Conservation (phyloP, 768 basidiomycete genomes). For the Pleurotus cornucopiae region DNA sequence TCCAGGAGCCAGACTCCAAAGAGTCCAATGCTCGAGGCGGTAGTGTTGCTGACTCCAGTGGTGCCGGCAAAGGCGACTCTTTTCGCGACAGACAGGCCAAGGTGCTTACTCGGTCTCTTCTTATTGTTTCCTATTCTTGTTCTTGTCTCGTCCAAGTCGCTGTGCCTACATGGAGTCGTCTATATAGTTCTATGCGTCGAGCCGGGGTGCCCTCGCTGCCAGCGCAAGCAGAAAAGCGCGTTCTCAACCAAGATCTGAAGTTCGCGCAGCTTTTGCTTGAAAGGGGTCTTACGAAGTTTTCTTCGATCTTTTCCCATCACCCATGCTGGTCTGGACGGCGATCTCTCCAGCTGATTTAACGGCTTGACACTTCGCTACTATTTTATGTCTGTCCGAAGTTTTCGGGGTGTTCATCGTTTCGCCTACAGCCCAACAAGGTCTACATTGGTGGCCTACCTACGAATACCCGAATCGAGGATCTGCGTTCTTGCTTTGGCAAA, state of each 20-base stretch:
- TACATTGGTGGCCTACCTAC: conserved; percentile 89
- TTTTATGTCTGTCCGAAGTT: conserved; percentile 35
- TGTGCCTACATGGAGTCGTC: no score
- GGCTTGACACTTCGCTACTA: conserved; percentile 28
- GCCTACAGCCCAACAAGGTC: conserved; percentile 87
- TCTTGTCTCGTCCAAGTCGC: conserved; percentile 10
- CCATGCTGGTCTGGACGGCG: background rate
- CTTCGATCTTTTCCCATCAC: conserved; percentile 5
- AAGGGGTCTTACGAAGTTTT: no score
- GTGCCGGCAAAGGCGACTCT: conserved; percentile 41
- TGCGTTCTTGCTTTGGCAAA: conserved; percentile 84
- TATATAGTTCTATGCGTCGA: background rate
- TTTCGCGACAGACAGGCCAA: conserved; percentile 78
- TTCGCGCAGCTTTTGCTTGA: no score
- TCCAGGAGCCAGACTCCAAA: conserved; percentile 44
- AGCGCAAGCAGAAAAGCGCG: no score
- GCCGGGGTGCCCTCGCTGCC: background rate
- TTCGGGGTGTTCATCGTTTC: conserved; percentile 64
- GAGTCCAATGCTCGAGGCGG: conserved; percentile 46
- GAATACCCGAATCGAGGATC: conserved; percentile 80
- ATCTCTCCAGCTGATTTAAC: conserved; percentile 32
- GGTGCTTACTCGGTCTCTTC: conserved; percentile 74
- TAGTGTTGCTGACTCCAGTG: conserved; percentile 40
- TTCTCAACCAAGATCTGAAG: no score
- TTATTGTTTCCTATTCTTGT: conserved; percentile 23